These are phyloP conservation scores for Pleurotus eryngii DNA, from an alignment of 768 basidiomycete species.

Conservation along the genomic window DNA sequence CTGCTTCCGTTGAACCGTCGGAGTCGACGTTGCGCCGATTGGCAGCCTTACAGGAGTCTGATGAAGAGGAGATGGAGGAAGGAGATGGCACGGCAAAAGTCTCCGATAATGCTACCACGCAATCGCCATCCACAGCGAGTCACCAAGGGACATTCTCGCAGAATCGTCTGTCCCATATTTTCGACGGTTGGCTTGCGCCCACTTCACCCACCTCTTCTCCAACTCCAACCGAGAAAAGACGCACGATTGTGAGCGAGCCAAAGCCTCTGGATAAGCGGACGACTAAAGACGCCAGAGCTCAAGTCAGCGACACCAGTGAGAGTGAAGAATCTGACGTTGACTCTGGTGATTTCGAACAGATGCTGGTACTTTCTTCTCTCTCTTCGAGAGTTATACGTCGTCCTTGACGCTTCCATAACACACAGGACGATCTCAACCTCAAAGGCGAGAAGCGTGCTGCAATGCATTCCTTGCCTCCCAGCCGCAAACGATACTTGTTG, in stretches of 20 bases:
- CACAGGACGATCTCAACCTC: conserved; percentile 69
- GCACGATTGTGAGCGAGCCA: conserved; percentile 72
- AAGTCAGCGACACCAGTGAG: conserved; percentile 18
- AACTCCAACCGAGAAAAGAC: conserved; percentile 34
- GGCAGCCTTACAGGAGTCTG: conserved; percentile 46
- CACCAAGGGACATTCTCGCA: conserved; percentile 55
- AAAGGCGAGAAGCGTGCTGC: conserved; percentile 64
- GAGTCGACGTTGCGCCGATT: conserved; percentile 48
- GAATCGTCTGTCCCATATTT: conserved; percentile 60
- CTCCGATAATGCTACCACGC: conserved; percentile 10
- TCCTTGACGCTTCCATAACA: conserved; percentile 7
- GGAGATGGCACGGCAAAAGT: conserved; percentile 66
- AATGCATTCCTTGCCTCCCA: conserved; percentile 57
- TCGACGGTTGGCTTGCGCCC: conserved; percentile 61
- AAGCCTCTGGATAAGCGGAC: conserved; percentile 48
- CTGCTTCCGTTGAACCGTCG: conserved; percentile 41
- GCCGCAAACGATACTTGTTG: conserved; percentile 67
- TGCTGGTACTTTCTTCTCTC: conserved; percentile 50
- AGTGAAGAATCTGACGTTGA: conserved; percentile 38
- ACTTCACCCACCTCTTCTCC: conserved; percentile 36
- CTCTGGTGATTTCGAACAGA: conserved; percentile 53
- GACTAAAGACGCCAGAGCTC: conserved; percentile 24
- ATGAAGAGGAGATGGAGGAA: conserved; percentile 38
- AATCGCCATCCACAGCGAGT: conserved; percentile 32
- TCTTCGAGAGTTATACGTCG: not conserved